Conservation (phyloP, 1,284 basidiomycete genomes). For the Malassezia slooffiae region DNA sequence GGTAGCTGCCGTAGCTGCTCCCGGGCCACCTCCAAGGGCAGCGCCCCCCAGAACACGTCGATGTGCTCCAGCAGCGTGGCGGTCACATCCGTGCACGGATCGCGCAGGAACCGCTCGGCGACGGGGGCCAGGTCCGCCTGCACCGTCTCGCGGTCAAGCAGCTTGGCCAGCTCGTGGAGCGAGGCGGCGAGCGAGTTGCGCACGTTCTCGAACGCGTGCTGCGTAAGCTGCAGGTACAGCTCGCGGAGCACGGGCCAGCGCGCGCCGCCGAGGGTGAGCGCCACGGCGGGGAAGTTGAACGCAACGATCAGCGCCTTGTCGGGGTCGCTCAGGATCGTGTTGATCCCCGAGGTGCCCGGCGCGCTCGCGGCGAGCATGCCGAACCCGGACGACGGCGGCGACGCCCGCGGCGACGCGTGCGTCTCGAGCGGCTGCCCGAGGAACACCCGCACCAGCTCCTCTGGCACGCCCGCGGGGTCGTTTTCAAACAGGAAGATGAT, state of each 20-base stretch:
- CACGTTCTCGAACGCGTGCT: conserved; percentile 54
- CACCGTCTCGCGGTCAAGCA: conserved; percentile 64
- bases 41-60: conserved; percentile 50
- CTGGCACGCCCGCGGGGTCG: conserved; percentile 54
- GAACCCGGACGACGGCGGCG: too few relatives aligned
- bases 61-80: conserved; percentile 51
- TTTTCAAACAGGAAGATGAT: conserved; percentile 73
- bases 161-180: conserved; percentile 75
- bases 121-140: conserved; percentile 59
- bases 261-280: conserved; percentile 63
- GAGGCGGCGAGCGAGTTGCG: conserved; percentile 71
- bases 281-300: conserved; percentile 88
- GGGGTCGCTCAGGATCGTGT: conserved; percentile 48
- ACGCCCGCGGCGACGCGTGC: conserved; percentile 16
- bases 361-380: conserved; percentile 3
- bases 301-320: conserved; percentile 76
- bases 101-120: conserved; percentile 53
- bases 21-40: conserved; percentile 53
- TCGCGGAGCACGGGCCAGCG: conserved; percentile 69
- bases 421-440: conserved; percentile 51
- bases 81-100: conserved; percentile 57
- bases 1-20: conserved; percentile 55
- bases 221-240: conserved; percentile 59
- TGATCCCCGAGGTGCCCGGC: not conserved
- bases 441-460: conserved; percentile 69